These are phyloP conservation scores for Camellia sinensis DNA, from an alignment of 148 eudicot species.

Conservation along the genomic window DNA sequence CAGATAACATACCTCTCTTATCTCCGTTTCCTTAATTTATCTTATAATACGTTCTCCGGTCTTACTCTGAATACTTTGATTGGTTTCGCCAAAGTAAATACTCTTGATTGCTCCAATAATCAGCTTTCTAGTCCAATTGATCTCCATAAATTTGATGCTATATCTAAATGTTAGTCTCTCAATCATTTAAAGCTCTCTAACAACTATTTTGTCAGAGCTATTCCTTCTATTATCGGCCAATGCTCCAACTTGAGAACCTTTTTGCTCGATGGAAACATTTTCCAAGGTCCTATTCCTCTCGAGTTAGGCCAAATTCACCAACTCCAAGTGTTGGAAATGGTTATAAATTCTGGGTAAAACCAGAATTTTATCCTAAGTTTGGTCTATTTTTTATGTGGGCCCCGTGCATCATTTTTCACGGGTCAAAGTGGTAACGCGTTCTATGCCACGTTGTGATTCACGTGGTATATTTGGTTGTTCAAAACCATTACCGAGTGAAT, in stretches of 20 bases:
- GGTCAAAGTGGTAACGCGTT: no score
- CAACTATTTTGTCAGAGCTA: conserved; percentile 32
- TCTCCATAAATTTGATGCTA: background rate
- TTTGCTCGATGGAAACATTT: conserved; percentile 51
- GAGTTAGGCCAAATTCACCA: conserved; percentile 38
- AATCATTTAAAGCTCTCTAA: conserved; percentile 42
- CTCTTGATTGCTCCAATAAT: conserved; percentile 47
- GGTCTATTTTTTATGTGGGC: no score
- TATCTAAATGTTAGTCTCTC: conserved; percentile 28
- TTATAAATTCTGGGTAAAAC: no score
- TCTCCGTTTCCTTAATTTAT: conserved; percentile 41
- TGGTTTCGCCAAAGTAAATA: conserved; percentile 27
- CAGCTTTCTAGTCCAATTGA: conserved; percentile 24
- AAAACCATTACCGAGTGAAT: no score
- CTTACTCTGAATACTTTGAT: conserved; percentile 27
- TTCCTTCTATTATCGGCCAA: conserved; percentile 32
- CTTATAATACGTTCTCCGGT: conserved; percentile 37
- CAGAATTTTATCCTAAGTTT: no score
- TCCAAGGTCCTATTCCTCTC: conserved; percentile 45
- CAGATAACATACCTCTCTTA: conserved; percentile 26
- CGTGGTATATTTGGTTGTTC: no score
- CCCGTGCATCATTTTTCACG: no score
- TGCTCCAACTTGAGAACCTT: conserved; percentile 49
- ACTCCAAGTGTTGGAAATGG: no score
- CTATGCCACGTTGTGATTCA: no score